A percentile compares a stretch with the other conserved stretches of the same genome.
phyloP scores from a whole-genome alignment of 148 eudicot genomes.

The Linanthus parryae region DNA sequence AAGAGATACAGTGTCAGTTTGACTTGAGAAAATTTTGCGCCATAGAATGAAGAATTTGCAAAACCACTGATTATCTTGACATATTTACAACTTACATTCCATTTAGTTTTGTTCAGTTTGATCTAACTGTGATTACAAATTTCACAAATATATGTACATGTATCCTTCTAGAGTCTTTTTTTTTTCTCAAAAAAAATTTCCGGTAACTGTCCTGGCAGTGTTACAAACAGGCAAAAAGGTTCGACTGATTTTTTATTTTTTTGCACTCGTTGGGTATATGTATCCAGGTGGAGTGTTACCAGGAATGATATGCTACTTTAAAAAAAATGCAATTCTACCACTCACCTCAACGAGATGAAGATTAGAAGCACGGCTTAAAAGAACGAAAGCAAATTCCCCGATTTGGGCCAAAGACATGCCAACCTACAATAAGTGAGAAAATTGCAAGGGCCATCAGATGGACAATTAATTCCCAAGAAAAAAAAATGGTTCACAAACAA shows the following conservation, averaged over 20 bases:
- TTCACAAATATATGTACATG: neutral
- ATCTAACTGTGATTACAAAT: neutral
- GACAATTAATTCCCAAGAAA: too few relatives aligned
- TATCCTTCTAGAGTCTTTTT: neutral
- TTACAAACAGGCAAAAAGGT: neutral
- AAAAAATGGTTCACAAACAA: too few relatives aligned
- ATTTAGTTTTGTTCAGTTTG: too few relatives aligned
- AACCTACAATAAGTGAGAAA: too few relatives aligned
- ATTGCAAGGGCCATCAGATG: too few relatives aligned
- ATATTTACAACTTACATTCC: too few relatives aligned
- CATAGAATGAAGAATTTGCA: too few relatives aligned
- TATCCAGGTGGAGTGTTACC: too few relatives aligned
- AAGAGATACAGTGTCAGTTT: too few relatives aligned
- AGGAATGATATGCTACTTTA: neutral
- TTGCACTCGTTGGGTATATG: neutral
- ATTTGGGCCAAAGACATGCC: conserved; percentile 96
- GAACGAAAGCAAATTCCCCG: conserved; percentile 96
- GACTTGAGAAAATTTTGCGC: too few relatives aligned
- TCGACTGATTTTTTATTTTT: neutral
- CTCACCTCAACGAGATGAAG: conserved; percentile 94
- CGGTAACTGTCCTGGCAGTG: neutral
- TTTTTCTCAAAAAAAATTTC: neutral
- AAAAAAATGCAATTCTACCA: neutral
- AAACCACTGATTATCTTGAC: too few relatives aligned
- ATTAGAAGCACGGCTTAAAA: conserved; percentile 97